Evolutionary conservation across 192 early-diverging fungal genomes (phyloP).

Genomic region (Umbelopsis sp.): DNA sequence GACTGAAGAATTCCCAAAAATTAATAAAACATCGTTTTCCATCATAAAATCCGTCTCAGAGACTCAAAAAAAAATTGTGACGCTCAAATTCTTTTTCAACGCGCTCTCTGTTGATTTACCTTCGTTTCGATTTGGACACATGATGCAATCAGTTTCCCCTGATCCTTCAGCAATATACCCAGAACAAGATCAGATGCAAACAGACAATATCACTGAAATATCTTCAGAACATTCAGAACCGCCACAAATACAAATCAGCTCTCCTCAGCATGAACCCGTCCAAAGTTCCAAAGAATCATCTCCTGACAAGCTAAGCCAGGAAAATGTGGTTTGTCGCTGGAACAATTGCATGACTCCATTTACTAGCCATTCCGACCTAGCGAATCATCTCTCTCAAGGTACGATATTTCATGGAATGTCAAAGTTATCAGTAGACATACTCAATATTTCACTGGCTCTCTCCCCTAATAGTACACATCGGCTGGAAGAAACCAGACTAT

Average conservation of each 20-base stretch:
- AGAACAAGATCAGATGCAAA: slow-evolving; percentile 9
- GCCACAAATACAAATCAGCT: neutral
- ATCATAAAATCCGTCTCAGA: too few relatives aligned
- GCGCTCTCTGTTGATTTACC: neutral
- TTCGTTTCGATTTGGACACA: neutral
- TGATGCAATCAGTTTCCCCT: slow-evolving; percentile 10
- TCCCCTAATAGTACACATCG: slow-evolving; percentile 45
- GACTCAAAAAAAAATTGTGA: neutral
- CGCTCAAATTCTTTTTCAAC: neutral
- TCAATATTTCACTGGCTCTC: neutral
- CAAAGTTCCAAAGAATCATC: neutral
- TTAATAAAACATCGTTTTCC: neutral
- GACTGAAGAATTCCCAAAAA: slow-evolving; percentile 1
- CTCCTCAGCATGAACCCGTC: neutral
- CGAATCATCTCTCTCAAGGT: slow-evolving; percentile 52
- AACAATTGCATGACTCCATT: slow-evolving; percentile 41
- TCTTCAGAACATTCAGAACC: neutral
- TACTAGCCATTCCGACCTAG: slow-evolving; percentile 34
- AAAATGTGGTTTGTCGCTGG: slow-evolving; percentile 42
- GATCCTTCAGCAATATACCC: slow-evolving; percentile 13
- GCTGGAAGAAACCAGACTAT: slow-evolving; percentile 57
- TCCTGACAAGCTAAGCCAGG: neutral
- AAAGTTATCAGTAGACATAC: neutral
- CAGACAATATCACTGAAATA: neutral
- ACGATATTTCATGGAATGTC: neutral